Evolutionary conservation across 495 filamentous ascomycete species (phyloP), one percentile per base, ranked within the genome.

Genomic region (Aspergillus hancockii): DNA sequence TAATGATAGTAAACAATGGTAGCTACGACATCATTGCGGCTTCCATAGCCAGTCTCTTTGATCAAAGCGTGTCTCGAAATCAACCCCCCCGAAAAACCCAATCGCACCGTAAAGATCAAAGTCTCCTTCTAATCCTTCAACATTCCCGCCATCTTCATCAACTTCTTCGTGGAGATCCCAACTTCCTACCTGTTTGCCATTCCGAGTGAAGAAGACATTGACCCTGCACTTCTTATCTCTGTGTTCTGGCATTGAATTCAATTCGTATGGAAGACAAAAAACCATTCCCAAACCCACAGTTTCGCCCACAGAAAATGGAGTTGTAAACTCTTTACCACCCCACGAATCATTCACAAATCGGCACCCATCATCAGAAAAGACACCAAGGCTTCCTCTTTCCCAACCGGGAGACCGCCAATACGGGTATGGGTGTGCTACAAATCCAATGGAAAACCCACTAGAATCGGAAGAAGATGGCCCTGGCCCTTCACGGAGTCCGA

Each of bases 321-420:
- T 51, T 0, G 82, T 83, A 67, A 97, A 96, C 55, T 87, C 79
- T 60, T 83, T 85, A 3, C 93, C 93, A 22, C 93, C 93, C 79
- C 81, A 92, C 1, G 83, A 82, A 67, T 97, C 90, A 75, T 97
- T 95, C 59, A 94, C 81, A 70, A 90, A 98, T 62, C 85, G 81
- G 63, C 90, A 85, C 12, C 93, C 93, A 70, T 98, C 93, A 68
- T 98, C 93, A 3, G 90, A 89, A 64, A 96, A 94, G 12, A 97
- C 87, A 8, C 82, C 93, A n/a, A 97, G 66, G 47, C 87, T 90
- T 2, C 84, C 92, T 30, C 93, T 79, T 67, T 98, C 88, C 93
- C 93, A 97, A 2, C 93, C 93, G 0, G 93, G 93, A 55, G 94
- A 82, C 43, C 93, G 83, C 82, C 92, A 97, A 0, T 82, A 79